Base-by-base conservation (phyloP, 352 stramenopile genomes). In the Globisporangium polare region DNA sequence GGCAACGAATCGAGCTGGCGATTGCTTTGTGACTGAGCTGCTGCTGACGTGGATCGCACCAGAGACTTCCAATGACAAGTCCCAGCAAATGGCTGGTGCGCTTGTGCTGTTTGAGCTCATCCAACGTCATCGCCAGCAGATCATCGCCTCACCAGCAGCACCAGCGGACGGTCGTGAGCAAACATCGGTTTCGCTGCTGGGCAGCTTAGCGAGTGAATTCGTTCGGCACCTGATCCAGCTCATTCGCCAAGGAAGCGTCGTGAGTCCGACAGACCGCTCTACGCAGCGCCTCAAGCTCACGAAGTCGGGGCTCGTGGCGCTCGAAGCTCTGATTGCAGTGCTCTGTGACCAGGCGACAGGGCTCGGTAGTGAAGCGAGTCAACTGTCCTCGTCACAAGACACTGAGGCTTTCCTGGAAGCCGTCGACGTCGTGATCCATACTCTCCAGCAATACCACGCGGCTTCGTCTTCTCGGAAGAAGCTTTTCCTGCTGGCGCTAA, bases 41-140 rank as follows among this genome's bases (percentile, higher is more conserved):
- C 45, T 86, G 10, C 22, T 89, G 10, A 55, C 69, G 41, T 73
- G 70, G 66, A 51, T 86, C 22, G 35, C 69, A 2, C 50, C 65
- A 10, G 13, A 50, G 9, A 37, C 37, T 12, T 49, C 12, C 26
- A 35, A 1, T 0, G 70, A 74, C 42, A 92, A 90, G 54, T 63
- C 71, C 22, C 72, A 71, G 17, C 80, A 89, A 62, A 26, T 92
- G 43, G 56, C 74, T n/a, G 71, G 69, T 22, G 80, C 74, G 58
- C 73, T 90, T 18, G 72, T 78, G 20, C 42, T 88, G 18, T 88
- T 89, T 54, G 83, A 90, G 59, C 53, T 92, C 8, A 45, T 86
- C 6, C 78, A 86, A 53, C 64, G 61, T n/a, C 62, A 66, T 47
- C 72, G 54, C 24, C 31, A 53, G 57, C 4, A 18, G 2, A 5